A percentile compares a stretch with the other conserved stretches of the same genome.
Evolutionary conservation across 2,329 filamentous ascomycete genomes (phyloP).

Genomic region (Cytospora mali): DNA sequence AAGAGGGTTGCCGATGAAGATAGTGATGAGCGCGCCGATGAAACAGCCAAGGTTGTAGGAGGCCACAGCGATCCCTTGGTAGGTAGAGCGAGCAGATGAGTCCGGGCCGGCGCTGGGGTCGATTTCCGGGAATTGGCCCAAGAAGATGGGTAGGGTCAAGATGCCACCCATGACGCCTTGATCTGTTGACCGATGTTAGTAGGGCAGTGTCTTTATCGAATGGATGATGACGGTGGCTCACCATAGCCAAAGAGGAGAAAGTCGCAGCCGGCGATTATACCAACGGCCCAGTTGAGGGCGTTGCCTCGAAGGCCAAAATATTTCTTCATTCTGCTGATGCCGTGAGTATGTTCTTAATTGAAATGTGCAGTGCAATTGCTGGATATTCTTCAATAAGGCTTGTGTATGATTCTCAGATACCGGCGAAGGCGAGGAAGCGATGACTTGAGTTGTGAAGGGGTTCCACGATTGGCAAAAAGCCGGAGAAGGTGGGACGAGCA

Average conservation of each 20-base stretch:
- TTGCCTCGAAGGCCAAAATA: slow-evolving; percentile 69
- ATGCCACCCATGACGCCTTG: slow-evolving; percentile 78
- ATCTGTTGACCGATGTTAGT: slow-evolving; percentile 50
- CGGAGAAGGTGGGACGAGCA: neutral
- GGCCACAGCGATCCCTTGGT: slow-evolving; percentile 47
- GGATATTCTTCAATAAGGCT: no score
- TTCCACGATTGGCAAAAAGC: no score
- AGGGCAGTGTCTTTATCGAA: slow-evolving; percentile 31
- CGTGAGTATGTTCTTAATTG: neutral
- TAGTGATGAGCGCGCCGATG: slow-evolving; percentile 34
- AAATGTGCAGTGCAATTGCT: no score
- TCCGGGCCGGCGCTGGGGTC: slow-evolving; percentile 47
- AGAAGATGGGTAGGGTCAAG: slow-evolving; percentile 67
- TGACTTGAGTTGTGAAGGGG: no score
- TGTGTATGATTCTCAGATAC: no score
- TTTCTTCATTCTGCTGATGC: slow-evolving; percentile 33
- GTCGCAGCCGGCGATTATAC: slow-evolving; percentile 71
- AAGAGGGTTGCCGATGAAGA: slow-evolving; percentile 44
- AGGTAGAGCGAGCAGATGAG: slow-evolving; percentile 48
- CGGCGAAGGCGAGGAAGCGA: no score
- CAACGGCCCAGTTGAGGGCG: slow-evolving; percentile 68
- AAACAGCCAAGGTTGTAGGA: slow-evolving; percentile 40
- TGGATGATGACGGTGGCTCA: slow-evolving; percentile 35
- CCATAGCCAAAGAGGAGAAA: slow-evolving; percentile 66
- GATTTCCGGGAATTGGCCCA: slow-evolving; percentile 56